phyloP scores from a whole-genome alignment of 176 grass and related monocot genomes.

The Saccharum spontaneum region DNA sequence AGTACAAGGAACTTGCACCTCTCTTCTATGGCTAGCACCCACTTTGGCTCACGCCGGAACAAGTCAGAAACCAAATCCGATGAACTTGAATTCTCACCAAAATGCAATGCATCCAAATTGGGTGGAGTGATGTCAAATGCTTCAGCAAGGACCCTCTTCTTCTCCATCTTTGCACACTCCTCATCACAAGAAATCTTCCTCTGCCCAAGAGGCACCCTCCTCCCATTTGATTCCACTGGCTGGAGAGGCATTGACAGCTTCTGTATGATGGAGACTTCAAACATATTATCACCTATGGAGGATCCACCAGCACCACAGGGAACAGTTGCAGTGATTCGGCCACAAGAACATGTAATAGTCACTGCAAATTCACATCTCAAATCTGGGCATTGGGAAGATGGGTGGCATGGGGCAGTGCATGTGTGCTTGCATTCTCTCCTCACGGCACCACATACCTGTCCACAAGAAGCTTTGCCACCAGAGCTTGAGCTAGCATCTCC shows the following conservation, averaged over 20 bases:
- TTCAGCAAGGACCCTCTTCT: constrained; percentile 80
- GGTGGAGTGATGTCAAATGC: constrained; percentile 87
- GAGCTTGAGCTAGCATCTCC: constrained; percentile 59
- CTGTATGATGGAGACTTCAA: constrained; percentile 77
- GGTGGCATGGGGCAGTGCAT: constrained; percentile 82
- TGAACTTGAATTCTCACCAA: constrained; percentile 64
- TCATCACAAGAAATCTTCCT: constrained; percentile 92
- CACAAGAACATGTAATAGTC: constrained; percentile 79
- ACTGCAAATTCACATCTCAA: constrained; percentile 71
- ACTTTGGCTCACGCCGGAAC: constrained; percentile 81
- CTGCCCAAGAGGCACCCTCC: constrained; percentile 81
- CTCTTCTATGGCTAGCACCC: constrained; percentile 85
- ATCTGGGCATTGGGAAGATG: constrained; percentile 71
- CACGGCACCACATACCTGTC: constrained; percentile 77
- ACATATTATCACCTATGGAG: constrained; percentile 46
- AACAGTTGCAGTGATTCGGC: constrained; percentile 64
- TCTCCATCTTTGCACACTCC: constrained; percentile 83
- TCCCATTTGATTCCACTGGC: constrained; percentile 69
- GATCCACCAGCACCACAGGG: constrained; percentile 75
- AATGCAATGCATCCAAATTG: constrained; percentile 86
- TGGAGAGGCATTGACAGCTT: constrained; percentile 75
- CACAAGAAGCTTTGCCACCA: constrained; percentile 75
- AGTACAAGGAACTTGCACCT: constrained; percentile 92
- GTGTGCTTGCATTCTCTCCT: constrained; percentile 97
- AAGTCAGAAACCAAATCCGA: constrained; percentile 66